Percentiles rank a stretch among this genome's conserved stretches.
These are phyloP conservation scores for Adansonia rubrostipa DNA, from an alignment of 441 rosid species.

Conservation along the genomic window DNA sequence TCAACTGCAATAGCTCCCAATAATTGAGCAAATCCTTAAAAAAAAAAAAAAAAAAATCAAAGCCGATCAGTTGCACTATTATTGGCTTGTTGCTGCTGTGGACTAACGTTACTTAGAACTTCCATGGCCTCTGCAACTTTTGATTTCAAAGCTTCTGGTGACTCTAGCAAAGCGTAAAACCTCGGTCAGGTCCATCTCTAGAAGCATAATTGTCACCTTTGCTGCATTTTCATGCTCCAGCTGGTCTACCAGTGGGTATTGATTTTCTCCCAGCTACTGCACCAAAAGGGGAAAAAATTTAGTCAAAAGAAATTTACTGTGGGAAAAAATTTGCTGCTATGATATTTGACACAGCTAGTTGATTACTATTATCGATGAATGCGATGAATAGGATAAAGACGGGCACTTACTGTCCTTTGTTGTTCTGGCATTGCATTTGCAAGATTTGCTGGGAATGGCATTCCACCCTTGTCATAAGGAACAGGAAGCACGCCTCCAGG, in stretches of 20 bases:
- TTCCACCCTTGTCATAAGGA: conserved; percentile 51
- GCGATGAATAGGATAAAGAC: neutral
- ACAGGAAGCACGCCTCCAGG: conserved; percentile 54
- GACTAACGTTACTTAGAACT: conserved; percentile 49
- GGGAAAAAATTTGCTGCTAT: neutral
- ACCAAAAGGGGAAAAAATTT: neutral
- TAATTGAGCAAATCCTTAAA: neutral
- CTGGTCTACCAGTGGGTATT: conserved; percentile 54
- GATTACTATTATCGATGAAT: neutral
- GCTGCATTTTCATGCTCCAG: conserved; percentile 59
- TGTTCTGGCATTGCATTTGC: conserved; percentile 56
- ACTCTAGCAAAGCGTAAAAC: neutral
- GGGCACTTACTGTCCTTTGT: conserved; percentile 57
- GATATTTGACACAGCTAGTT: neutral
- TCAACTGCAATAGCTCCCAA: neutral
- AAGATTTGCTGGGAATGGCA: conserved; percentile 50
- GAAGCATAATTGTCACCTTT: conserved; percentile 61
- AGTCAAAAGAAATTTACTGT: neutral
- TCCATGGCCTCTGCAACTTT: conserved; percentile 58
- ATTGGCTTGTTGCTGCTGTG: conserved; percentile 30
- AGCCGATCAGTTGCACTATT: conserved; percentile 18
- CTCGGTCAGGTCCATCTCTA: conserved; percentile 65
- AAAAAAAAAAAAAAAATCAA: neutral
- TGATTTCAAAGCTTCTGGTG: conserved; percentile 34
- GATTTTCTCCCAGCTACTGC: conserved; percentile 52